Evolutionary conservation across 2,329 filamentous ascomycete species (phyloP), one percentile per base, ranked within the genome.

Genomic region (Fusarium caatingaense): DNA sequence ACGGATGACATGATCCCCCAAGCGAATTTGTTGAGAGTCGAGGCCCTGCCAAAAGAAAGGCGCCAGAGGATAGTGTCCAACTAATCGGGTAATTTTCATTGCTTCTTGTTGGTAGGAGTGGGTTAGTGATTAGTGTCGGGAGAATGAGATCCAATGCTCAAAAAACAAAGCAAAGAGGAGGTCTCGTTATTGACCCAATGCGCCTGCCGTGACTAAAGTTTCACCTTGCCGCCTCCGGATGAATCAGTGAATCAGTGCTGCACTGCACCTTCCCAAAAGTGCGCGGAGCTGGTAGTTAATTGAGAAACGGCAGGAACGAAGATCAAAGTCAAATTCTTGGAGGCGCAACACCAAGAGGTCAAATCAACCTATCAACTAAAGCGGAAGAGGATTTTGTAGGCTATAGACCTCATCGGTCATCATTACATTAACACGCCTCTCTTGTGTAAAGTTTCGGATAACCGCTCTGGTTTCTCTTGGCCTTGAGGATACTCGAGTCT

Each of bases 241-340:
- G 16, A n/a, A 12, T n/a, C 18, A 37, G 10, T 37, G 44, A 28
- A n/a, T 37, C 34, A 37, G 10, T 37, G 44, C 15, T 55, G 61
- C 27, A 28, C 23, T 49, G 42, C 28, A 41, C 47, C 27, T 60
- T 41, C 41, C 42, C 28, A 57, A n/a, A 45, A 25, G 28, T 25
- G 11, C 9, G 40, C 32, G 13, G 48, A 46, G 23, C 30, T 32
- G 40, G 44, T 57, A 12, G 47, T 40, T 45, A 54, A 56, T 27
- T 49, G 44, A 62, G 47, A 47, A 56, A 60, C 45, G 49, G 61
- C 67, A 75, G 72, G 73, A 74, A 75, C 73, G 73, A 66, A 74
- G 55, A 48, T 42, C 45, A 70, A 75, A 75, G 66, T 72, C 69
- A 75, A 74, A 75, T 53, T 60, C 34, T 45, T 27, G 42, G 40